Evolutionary conservation across 2,329 filamentous ascomycete species (phyloP).

Genomic region (Phaeosphaeriaceae sp.): DNA sequence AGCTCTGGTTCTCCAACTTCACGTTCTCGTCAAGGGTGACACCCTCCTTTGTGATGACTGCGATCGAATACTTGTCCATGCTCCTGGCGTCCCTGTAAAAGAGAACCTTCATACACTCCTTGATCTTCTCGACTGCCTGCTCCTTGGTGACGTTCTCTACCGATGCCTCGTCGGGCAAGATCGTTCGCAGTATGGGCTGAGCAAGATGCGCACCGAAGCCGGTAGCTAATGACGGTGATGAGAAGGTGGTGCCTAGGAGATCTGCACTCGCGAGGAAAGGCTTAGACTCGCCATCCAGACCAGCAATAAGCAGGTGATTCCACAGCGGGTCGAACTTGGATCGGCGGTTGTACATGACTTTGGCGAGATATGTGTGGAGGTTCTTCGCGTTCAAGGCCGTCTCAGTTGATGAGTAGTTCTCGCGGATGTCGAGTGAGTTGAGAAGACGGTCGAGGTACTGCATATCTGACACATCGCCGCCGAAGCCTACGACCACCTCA

Average conservation of each 20-base stretch:
- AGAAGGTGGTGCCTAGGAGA: conserved; percentile 91
- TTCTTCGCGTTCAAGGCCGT: conserved; percentile 83
- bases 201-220: conserved; percentile 94
- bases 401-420: conserved; percentile 74
- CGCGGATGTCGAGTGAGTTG: conserved; percentile 82
- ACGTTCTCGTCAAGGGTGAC: conserved; percentile 84
- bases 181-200: conserved; percentile 84
- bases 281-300: conserved; percentile 75
- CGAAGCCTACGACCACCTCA: conserved; percentile 86
- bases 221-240: conserved; percentile 85
- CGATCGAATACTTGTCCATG: conserved; percentile 89
- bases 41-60: conserved; percentile 84
- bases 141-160: conserved; percentile 76
- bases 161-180: conserved; percentile 83
- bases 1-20: conserved; percentile 93
- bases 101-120: conserved; percentile 97
- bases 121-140: conserved; percentile 78
- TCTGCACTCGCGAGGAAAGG: conserved; percentile 94
- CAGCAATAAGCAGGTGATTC: conserved; percentile 93
- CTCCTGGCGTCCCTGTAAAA: conserved; percentile 97
- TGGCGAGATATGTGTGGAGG: conserved; percentile 94
- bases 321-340: conserved; percentile 96
- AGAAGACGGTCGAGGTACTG: conserved; percentile 96
- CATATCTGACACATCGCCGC: conserved; percentile 98
- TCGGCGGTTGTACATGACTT: conserved; percentile 94